Base-by-base conservation (phyloP, 2,329 filamentous ascomycete genomes). In the Neonectria faginata region DNA sequence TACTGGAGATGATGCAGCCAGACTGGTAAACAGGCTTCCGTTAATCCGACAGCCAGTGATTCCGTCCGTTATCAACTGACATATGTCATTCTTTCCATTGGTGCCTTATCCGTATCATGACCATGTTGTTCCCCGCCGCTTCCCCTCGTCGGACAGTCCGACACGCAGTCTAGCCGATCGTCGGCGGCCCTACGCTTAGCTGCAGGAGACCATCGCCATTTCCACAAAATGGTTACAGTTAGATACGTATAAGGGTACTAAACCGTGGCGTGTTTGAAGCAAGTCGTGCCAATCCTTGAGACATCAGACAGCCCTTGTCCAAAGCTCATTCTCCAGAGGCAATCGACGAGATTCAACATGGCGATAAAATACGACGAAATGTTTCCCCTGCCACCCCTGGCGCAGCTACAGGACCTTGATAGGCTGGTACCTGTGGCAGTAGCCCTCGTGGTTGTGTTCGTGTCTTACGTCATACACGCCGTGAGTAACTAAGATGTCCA, bases 391-490 rank as follows among this genome's bases (percentile, higher is more conserved):
- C n/a, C 39, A 10, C 16, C 27, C 25, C 39, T 47, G 41, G 41
- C 53, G 11, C 22, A 60, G 45, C 33, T 54, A 7, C 33, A 60
- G 29, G 48, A 45, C 14, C 18, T 44, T 16, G 25, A 54, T 3
- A 18, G 41, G 10, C n/a, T 52, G 6, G 58, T 16, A 3, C 50
- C 58, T 39, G 25, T 55, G 7, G 8, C 54, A 12, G 22, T 29
- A n/a, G 51, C 58, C 6, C 0, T 55, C 0, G 14, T 48, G 18
- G 58, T 60, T 6, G 58, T 55, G 8, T 6, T 41, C 5, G 16
- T 55, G 8, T 27, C 50, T 6, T 60, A 60, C 18, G 16, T 50
- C 18, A 29, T 60, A 8, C 41, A 60, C 51, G 41, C 31, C 39
- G 58, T 60, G 53, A 14, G 48, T 36, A n/a, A 22, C n/a, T 29